Base-by-base conservation (phyloP, 805 yeast species). In the Saccharomycopsis fibuligera region DNA sequence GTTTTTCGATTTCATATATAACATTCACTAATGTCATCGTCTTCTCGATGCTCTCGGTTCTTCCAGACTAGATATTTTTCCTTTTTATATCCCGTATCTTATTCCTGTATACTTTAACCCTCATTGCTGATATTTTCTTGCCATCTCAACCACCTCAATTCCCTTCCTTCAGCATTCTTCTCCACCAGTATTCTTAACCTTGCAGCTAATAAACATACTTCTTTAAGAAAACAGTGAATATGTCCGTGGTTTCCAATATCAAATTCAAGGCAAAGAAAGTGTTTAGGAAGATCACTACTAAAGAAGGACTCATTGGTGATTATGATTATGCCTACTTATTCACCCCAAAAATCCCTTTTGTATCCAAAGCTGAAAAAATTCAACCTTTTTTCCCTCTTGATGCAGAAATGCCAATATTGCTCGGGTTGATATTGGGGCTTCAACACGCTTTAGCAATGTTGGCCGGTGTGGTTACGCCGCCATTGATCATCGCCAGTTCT, bases 371-470 rank as follows among this genome's bases (percentile, higher is more conserved):
- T 55, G 57, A 64, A 60, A 54, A 65, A 68, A 75, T 75, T 47
- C 88, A 83, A 58, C 95, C 96, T 0, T 89, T 89, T 66, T 90
- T 88, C 58, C 88, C 93, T 3, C 66, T 89, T 44, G 71, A 88
- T 61, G 78, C 81, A 39, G 86, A 81, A 1, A 81, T 90, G 78
- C 97, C 97, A 0, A 57, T 88, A n/a, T 57, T 84, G 5, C 69
- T 89, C 49, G 95, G 95, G 1, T 63, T 84, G 49, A 49, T 89
- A 9, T 73, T 90, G 30, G 96, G 97, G 16, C 73, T 89, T 54
- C 96, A 89, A 68, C 97, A 89, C 62, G 69, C 95, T 1, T 64
- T 89, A 55, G 80, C 96, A 23, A 89, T 90, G 96, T 68, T 89
- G 67, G 96, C 96, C 14, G 96, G 96, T 59, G 77, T 89, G 44